Base-by-base conservation (phyloP, 108 stramenopile genomes). In the Discostella stelligeroides region DNA sequence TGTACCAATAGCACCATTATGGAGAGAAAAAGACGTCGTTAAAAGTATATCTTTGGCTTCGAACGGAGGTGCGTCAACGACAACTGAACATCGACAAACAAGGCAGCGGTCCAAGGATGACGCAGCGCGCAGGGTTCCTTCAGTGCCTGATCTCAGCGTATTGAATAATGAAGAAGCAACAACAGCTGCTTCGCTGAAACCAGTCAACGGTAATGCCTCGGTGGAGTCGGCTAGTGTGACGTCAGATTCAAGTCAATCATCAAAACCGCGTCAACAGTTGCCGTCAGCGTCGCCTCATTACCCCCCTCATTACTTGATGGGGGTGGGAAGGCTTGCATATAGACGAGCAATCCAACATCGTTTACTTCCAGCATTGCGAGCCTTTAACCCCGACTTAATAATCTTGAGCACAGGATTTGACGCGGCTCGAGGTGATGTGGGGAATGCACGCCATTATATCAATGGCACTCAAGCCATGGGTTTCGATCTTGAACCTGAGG, bases 351-450 rank as follows among this genome's bases (percentile, higher is more conserved):
- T 92, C 48, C 85, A 85, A 64, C 85, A 86, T 61, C 80, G 90
- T 21, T 67, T 95, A 34, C 72, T 95, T 12, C 93, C 93, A 11
- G 86, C 97, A 7, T 79, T 99, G 45, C 81, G 96, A 58, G 93
- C 88, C 23, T 98, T 98, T 78, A 85, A 95, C 60, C 97, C 98
- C 28, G 98, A 99, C 85, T 66, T 99, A 12, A 93, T 98, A 67
- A 68, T 99, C 45, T 86, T 99, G 73, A 96, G 94, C 58, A 94
- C 97, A 12, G 99, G 99, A 14, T 99, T 99, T 81, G 99, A 99
- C 79, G 98, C 96, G 23, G 87, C 88, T 59, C 86, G 84, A 46
- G 88, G 88, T 40, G 97, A 97, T 72, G 90, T 92, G 28, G 91
- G 91, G 12, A 95, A 95, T 80, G 94, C 94, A 27, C 80, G 86